Evolutionary conservation across 1,284 basidiomycete species (phyloP).

Genomic region (Veloporphyrellus conicus): DNA sequence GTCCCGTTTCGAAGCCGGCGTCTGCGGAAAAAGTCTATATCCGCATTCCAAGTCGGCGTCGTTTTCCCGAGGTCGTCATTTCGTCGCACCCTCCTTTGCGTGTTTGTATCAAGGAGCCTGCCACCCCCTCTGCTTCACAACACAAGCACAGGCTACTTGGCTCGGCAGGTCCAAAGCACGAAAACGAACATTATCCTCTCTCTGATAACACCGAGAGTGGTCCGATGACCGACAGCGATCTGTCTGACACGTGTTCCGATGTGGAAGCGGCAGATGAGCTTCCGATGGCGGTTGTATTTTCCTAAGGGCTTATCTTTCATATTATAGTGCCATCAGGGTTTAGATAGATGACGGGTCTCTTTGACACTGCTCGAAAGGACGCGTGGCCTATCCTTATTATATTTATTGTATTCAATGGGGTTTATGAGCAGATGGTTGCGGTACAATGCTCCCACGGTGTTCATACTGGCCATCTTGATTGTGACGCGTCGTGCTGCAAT

Average conservation of each 20-base stretch:
- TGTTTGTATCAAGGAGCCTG: slow-evolving; percentile 13
- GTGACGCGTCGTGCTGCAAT: neutral
- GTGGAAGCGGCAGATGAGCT: slow-evolving; percentile 25
- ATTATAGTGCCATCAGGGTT: slow-evolving; percentile 11
- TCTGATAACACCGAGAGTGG: slow-evolving; percentile 25
- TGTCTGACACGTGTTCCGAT: slow-evolving; percentile 25
- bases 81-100: slow-evolving; percentile 7
- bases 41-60: slow-evolving; percentile 21
- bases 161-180: slow-evolving; percentile 16
- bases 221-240: slow-evolving; percentile 20
- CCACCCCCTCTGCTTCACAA: slow-evolving; percentile 24
- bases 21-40: slow-evolving; percentile 27
- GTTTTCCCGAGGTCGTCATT: slow-evolving; percentile 25
- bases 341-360: slow-evolving; percentile 15
- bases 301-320: slow-evolving; percentile 12
- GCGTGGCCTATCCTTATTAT: slow-evolving; percentile 31
- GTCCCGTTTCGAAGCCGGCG: slow-evolving; percentile 22
- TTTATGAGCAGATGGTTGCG: too few relatives aligned
- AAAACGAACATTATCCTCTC: slow-evolving; percentile 18
- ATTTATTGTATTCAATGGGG: slow-evolving; percentile 23
- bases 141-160: slow-evolving; percentile 20
- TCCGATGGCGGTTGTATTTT: slow-evolving; percentile 13
- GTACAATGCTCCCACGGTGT: slow-evolving; percentile 22
- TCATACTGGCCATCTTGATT: neutral
- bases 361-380: slow-evolving; percentile 11